Conservation (phyloP, 1,139 yeast genomes). For the Kodamaea suecica region DNA sequence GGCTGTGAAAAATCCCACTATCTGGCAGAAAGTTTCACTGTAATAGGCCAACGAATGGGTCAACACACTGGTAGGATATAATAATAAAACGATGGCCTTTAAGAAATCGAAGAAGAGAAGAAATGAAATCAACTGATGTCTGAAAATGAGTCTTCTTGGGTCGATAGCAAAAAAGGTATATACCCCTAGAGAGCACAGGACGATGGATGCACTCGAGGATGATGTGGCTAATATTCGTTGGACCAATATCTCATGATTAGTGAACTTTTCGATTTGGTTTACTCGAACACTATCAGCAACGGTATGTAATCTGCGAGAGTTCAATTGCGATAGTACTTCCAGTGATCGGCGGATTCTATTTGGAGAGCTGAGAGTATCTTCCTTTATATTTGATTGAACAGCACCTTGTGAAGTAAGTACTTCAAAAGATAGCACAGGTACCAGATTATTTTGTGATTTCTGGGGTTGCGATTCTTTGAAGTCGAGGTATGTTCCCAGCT, state of each 20-base stretch:
- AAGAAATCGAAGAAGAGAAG: slow-evolving; percentile 68
- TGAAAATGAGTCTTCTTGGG: slow-evolving; percentile 56
- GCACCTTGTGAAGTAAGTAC: not conserved
- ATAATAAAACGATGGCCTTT: slow-evolving; percentile 66
- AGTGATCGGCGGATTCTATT: not conserved
- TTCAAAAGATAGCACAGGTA: no score
- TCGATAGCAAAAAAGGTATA: slow-evolving; percentile 60
- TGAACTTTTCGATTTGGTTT: slow-evolving; percentile 27
- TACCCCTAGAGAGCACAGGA: slow-evolving; percentile 52
- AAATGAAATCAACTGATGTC: slow-evolving; percentile 70
- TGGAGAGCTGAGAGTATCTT: not conserved
- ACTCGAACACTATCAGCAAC: no score
- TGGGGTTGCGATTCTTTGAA: no score
- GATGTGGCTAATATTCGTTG: slow-evolving; percentile 55
- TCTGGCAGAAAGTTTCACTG: slow-evolving; percentile 58
- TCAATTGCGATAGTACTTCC: no score
- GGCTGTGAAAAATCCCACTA: slow-evolving; percentile 83
- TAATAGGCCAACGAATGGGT: slow-evolving; percentile 48
- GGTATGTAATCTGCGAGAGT: no score
- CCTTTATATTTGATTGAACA: not conserved
- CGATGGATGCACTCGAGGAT: slow-evolving; percentile 56
- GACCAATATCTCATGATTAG: slow-evolving; percentile 23
- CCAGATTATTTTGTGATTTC: no score
- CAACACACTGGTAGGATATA: slow-evolving; percentile 67
- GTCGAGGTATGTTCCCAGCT: no score